Conservation (phyloP, 208 protist genomes). For the Acanthamoeba lugdunensis region DNA sequence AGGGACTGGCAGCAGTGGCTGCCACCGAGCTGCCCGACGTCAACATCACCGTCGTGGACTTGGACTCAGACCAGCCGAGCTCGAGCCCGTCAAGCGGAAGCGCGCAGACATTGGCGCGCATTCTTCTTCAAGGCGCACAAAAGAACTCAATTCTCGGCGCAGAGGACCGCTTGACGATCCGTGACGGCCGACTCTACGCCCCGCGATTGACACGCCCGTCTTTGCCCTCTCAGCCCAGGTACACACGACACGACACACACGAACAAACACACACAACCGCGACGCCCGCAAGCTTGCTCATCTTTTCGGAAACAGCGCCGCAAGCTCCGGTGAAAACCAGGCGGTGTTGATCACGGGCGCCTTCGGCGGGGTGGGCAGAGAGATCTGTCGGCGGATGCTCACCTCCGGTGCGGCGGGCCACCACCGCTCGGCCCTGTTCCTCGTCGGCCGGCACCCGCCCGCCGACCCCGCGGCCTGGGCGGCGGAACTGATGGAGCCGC, state of each 20-base stretch:
- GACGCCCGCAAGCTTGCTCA: no score
- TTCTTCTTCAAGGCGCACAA: neutral
- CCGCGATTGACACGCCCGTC: neutral
- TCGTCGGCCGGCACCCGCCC: constrained; percentile 10
- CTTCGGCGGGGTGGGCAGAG: constrained; percentile 17
- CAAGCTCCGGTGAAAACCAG: neutral
- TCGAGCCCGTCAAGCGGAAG: neutral
- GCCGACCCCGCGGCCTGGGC: neutral
- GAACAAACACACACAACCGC: no score
- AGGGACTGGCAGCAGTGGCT: constrained; percentile 11
- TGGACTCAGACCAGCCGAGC: neutral
- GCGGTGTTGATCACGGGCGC: constrained; percentile 20
- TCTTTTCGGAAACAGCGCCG: neutral
- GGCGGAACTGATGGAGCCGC: neutral
- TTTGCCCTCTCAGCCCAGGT: neutral
- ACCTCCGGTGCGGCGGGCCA: neutral
- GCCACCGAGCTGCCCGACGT: constrained; percentile 40
- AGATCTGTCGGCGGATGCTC: neutral
- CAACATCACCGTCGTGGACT: neutral
- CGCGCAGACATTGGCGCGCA: neutral
- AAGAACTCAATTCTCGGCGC: neutral
- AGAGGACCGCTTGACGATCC: constrained; percentile 26
- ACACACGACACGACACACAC: no score
- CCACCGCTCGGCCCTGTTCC: neutral
- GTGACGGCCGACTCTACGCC: neutral